Conservation (phyloP, 1,284 basidiomycete genomes). For the Ustilago tritici region DNA sequence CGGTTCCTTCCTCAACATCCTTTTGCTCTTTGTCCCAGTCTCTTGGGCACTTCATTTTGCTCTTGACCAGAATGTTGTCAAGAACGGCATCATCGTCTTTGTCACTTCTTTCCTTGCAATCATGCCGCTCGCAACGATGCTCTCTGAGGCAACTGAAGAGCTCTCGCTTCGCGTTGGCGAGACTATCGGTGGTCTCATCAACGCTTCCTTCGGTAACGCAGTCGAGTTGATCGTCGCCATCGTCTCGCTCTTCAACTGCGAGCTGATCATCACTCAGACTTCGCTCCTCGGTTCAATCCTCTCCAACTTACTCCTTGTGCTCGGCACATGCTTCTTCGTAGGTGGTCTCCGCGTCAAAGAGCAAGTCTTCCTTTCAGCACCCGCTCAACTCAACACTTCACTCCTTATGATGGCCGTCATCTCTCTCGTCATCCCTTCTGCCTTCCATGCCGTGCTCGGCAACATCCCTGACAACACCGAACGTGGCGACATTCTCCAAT, state of each 20-base stretch:
- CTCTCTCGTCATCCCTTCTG: slow-evolving; percentile 61
- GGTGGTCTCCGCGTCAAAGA: slow-evolving; percentile 60
- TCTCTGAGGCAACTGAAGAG: slow-evolving; percentile 62
- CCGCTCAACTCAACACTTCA: slow-evolving; percentile 55
- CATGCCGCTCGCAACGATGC: slow-evolving; percentile 62
- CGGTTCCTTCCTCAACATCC: slow-evolving; percentile 51
- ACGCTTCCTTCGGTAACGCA: slow-evolving; percentile 63
- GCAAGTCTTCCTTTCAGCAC: slow-evolving; percentile 53
- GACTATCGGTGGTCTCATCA: slow-evolving; percentile 64
- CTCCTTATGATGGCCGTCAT: slow-evolving; percentile 65
- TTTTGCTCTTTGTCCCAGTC: slow-evolving; percentile 59
- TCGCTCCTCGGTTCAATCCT: slow-evolving; percentile 62
- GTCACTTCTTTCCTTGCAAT: slow-evolving; percentile 63
- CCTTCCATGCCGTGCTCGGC: slow-evolving; percentile 61
- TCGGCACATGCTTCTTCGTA: slow-evolving; percentile 64
- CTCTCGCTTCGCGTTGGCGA: slow-evolving; percentile 63
- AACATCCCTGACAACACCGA: slow-evolving; percentile 48
- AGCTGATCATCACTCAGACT: slow-evolving; percentile 61
- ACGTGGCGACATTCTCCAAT: slow-evolving; percentile 57
- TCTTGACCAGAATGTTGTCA: slow-evolving; percentile 35
- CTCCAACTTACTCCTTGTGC: slow-evolving; percentile 61
- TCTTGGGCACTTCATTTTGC: slow-evolving; percentile 61
- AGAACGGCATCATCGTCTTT: slow-evolving; percentile 53
- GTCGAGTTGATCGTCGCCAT: slow-evolving; percentile 66
- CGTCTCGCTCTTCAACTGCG: slow-evolving; percentile 63